These are phyloP conservation scores for Fomitopsis pinicola DNA, from an alignment of 1,284 basidiomycete genomes.

Conservation along the genomic window DNA sequence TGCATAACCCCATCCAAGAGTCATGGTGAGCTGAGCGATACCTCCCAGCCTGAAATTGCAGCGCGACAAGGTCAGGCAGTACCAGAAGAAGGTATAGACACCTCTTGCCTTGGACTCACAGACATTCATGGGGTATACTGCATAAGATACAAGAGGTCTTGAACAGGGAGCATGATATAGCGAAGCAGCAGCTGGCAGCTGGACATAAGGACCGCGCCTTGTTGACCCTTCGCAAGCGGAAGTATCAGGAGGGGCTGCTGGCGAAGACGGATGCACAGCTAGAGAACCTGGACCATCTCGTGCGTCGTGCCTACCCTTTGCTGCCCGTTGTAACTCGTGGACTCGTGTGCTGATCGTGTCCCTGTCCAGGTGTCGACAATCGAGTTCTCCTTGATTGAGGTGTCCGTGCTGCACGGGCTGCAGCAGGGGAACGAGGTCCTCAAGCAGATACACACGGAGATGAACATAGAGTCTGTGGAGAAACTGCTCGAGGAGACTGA, in stretches of 20 bases:
- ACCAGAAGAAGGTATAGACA: constrained; percentile 81
- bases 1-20: constrained; percentile 26
- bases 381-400: constrained; percentile 94
- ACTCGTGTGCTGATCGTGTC: not conserved
- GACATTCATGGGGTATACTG: not conserved
- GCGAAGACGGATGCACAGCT: constrained; percentile 88
- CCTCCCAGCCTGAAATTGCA: constrained; percentile 82
- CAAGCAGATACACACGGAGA: constrained; percentile 90
- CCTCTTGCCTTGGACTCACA: too few relatives aligned
- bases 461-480: constrained; percentile 92
- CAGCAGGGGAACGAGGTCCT: constrained; percentile 92
- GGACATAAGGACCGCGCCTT: constrained; percentile 88
- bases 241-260: constrained; percentile 90
- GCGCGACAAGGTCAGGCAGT: constrained; percentile 92
- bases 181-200: constrained; percentile 73
- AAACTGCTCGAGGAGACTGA: constrained; percentile 87
- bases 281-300: constrained; percentile 86
- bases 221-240: constrained; percentile 82
- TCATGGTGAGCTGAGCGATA: constrained; percentile 8
- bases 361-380: constrained; percentile 81
- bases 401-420: constrained; percentile 88
- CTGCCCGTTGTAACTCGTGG: too few relatives aligned
- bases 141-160: constrained; percentile 82
- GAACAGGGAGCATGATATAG: constrained; percentile 87
- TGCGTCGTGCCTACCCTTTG: constrained; percentile 34